A percentile compares a stretch with the other conserved stretches of the same genome.
phyloP scores from a whole-genome alignment of 352 stramenopile genomes.

The Pythium utonaiense region DNA sequence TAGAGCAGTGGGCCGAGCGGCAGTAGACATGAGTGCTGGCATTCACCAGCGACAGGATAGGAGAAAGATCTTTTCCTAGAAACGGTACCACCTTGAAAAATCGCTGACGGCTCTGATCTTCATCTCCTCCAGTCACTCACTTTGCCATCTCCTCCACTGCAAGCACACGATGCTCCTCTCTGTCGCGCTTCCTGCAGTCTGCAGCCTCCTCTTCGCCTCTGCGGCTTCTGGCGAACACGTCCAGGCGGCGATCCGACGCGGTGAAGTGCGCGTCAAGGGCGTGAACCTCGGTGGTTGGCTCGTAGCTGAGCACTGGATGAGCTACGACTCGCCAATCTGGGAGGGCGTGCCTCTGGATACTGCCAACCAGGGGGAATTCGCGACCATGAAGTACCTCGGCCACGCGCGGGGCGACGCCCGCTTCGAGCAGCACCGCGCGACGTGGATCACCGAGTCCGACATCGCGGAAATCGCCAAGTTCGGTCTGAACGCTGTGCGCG shows the following conservation, averaged over 20 bases:
- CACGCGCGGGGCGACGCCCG: slow-evolving; percentile 22
- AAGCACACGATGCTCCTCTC: neutral
- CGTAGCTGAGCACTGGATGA: slow-evolving; percentile 38
- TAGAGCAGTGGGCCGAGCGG: neutral
- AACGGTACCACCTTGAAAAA: no score
- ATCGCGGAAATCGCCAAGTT: slow-evolving; percentile 21
- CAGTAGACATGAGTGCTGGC: neutral
- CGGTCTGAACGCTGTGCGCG: slow-evolving; percentile 31
- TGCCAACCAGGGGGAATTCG: slow-evolving; percentile 23
- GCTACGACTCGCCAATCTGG: slow-evolving; percentile 26
- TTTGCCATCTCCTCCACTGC: neutral
- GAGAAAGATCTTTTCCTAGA: neutral
- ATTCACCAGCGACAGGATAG: neutral
- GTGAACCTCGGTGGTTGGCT: slow-evolving; percentile 40
- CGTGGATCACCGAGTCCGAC: slow-evolving; percentile 31
- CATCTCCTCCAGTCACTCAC: neutral
- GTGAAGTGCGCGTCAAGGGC: slow-evolving; percentile 13
- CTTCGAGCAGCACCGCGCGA: slow-evolving; percentile 26
- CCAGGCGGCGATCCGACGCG: slow-evolving; percentile 17
- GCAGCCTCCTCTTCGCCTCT: neutral
- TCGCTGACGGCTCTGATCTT: no score
- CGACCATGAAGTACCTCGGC: slow-evolving; percentile 25
- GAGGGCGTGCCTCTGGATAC: slow-evolving; percentile 17
- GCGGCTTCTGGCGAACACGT: slow-evolving; percentile 5
- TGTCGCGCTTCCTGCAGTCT: neutral